Evolutionary conservation across 768 basidiomycete genomes (phyloP).

Genomic region (Rhizopogon rudus): DNA sequence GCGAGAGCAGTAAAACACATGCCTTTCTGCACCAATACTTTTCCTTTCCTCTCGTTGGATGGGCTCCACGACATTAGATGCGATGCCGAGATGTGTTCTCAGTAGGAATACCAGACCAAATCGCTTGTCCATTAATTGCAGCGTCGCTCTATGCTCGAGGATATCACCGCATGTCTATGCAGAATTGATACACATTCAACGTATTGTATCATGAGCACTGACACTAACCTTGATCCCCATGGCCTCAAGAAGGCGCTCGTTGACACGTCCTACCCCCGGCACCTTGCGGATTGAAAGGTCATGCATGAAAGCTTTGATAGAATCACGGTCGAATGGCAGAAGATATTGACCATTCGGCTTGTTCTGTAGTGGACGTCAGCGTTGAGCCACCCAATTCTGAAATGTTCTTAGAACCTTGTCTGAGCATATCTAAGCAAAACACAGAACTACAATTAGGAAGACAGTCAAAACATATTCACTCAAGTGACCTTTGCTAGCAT

Average conservation of each 20-base stretch:
- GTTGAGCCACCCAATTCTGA: not conserved
- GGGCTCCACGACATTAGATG: constrained; percentile 77
- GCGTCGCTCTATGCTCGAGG: constrained; percentile 60
- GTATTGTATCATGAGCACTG: constrained; percentile 7
- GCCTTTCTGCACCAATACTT: constrained; percentile 92
- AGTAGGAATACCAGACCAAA: constrained; percentile 77
- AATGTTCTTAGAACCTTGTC: constrained; percentile 55
- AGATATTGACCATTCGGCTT: constrained; percentile 93
- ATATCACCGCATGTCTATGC: constrained; percentile 87
- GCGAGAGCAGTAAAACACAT: not conserved
- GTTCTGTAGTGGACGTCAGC: constrained; percentile 44
- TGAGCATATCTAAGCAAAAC: constrained; percentile 69
- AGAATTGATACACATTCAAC: not conserved
- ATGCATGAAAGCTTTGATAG: constrained; percentile 72
- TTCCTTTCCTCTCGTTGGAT: constrained; percentile 78
- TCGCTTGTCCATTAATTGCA: constrained; percentile 84
- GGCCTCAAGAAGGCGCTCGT: constrained; percentile 81
- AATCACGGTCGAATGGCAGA: constrained; percentile 57
- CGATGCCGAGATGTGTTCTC: constrained; percentile 79
- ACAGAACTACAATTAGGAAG: constrained; percentile 2
- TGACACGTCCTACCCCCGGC: constrained; percentile 87
- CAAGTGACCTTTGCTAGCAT: constrained; percentile 84
- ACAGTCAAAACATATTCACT: not conserved
- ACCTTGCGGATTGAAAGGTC: constrained; percentile 83
- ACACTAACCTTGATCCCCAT: constrained; percentile 76